A percentile compares a stretch with the other conserved stretches of the same genome.
These are phyloP conservation scores for Anethum foeniculum DNA, from an alignment of 140 eudicot genomes.

Conservation along the genomic window DNA sequence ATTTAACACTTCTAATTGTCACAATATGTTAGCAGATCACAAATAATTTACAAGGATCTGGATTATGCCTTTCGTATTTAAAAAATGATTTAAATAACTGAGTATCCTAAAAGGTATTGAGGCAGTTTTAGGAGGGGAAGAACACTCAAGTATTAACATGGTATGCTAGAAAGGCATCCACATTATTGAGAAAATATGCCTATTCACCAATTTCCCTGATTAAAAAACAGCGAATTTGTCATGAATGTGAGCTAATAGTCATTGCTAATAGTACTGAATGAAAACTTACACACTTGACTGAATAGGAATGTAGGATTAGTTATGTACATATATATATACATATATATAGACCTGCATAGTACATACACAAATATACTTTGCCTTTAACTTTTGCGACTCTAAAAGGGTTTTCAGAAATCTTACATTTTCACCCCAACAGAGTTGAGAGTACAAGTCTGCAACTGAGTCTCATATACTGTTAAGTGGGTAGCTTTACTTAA, in stretches of 20 bases:
- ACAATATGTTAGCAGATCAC: neutral
- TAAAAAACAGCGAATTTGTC: neutral
- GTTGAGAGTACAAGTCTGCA: constrained; percentile 60
- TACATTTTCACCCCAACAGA: constrained; percentile 66
- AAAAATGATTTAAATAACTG: neutral
- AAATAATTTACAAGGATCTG: neutral
- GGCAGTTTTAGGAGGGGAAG: neutral
- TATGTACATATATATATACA: no score
- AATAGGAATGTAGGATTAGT: neutral
- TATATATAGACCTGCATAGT: no score
- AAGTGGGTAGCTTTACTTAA: constrained; percentile 83
- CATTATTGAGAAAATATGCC: neutral
- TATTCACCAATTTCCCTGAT: neutral
- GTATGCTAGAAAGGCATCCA: neutral
- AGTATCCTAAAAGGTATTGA: neutral
- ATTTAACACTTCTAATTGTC: neutral
- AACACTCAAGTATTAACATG: neutral
- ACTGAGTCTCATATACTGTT: constrained; percentile 70
- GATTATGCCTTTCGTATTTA: neutral
- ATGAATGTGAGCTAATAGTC: neutral
- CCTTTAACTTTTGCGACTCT: constrained; percentile 57
- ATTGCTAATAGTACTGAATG: no score
- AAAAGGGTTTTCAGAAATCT: constrained; percentile 47
- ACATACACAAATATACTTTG: neutral
- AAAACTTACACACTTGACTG: neutral